A percentile compares a stretch with the other conserved stretches of the same genome.
These are phyloP conservation scores for Colletotrichum eremochloae DNA, from an alignment of 2,329 filamentous ascomycete species.

Conservation along the genomic window DNA sequence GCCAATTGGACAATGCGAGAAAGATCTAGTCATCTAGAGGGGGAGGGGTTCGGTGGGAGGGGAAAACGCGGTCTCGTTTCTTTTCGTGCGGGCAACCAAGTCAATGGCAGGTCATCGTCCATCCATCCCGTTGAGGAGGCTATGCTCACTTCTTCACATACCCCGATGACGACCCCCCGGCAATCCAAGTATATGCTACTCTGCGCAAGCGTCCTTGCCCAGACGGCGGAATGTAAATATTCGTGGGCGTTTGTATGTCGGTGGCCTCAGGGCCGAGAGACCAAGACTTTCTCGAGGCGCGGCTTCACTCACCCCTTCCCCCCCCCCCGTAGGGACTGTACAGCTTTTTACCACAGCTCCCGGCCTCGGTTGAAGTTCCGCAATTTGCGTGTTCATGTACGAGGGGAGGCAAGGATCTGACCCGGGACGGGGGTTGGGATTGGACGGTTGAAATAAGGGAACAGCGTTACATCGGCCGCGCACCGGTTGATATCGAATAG, in stretches of 20 bases:
- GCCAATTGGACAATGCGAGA: not conserved
- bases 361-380: constrained; percentile 24
- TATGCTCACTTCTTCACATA: not conserved
- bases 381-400: constrained; percentile 4
- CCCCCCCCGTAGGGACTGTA: not conserved
- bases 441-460: not conserved
- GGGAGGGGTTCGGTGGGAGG: not conserved
- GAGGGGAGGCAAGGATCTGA: not conserved
- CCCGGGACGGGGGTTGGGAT: not conserved
- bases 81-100: constrained; percentile 7
- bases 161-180: constrained; percentile 6
- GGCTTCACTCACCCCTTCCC: not conserved
- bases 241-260: constrained; percentile 35
- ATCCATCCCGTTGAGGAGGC: not conserved
- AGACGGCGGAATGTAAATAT: constrained; percentile 18
- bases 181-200: not conserved
- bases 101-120: not conserved
- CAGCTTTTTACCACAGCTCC: not conserved
- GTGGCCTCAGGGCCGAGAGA: constrained; percentile 39
- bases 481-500: constrained; percentile 21
- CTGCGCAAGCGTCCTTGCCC: not conserved
- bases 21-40: not conserved
- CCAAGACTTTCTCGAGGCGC: not conserved
- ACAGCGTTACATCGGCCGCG: constrained; percentile 35
- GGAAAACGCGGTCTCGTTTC: not conserved